Evolutionary conservation across 208 protist genomes (phyloP).

Genomic region (Porcisia deanei): DNA sequence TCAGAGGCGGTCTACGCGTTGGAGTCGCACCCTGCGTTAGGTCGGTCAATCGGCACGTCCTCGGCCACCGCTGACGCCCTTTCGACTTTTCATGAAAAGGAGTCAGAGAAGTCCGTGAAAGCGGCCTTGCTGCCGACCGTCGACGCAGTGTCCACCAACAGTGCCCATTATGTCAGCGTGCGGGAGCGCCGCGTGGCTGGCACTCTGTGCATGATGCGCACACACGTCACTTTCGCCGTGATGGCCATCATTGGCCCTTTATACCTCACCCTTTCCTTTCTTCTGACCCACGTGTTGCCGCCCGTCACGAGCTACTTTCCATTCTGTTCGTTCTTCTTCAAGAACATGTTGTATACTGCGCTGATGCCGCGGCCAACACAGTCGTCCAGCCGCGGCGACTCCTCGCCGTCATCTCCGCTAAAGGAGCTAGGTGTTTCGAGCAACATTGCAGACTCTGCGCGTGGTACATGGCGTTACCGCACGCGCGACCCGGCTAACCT

Average conservation of each 20-base stretch:
- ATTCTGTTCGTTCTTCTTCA: conserved; percentile 61
- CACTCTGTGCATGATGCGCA: conserved; percentile 53
- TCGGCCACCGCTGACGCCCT: not conserved
- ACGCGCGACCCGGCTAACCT: conserved; percentile 61
- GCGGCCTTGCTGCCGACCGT: conserved; percentile 2
- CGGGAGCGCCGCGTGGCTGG: conserved; percentile 42
- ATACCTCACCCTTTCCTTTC: conserved; percentile 34
- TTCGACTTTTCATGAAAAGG: not conserved
- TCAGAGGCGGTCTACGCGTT: conserved; percentile 58
- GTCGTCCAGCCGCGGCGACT: conserved; percentile 26
- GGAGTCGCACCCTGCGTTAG: conserved; percentile 12
- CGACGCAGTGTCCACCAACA: not conserved
- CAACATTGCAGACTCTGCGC: conserved; percentile 50
- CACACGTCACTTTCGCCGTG: conserved; percentile 41
- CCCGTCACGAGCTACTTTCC: conserved; percentile 52
- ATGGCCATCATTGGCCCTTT: conserved; percentile 40
- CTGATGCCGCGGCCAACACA: conserved; percentile 52
- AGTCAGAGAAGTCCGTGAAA: conserved; percentile 1
- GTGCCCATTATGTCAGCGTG: conserved; percentile 37
- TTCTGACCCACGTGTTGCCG: conserved; percentile 45
- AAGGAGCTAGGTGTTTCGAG: conserved; percentile 35
- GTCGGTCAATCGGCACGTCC: not conserved
- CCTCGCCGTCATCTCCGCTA: conserved; percentile 12
- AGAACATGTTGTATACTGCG: conserved; percentile 56
- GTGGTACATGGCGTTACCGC: conserved; percentile 64